Evolutionary conservation across 1,284 basidiomycete species (phyloP), one percentile per base, ranked within the genome.

Genomic region (Pseudozyma sp.): DNA sequence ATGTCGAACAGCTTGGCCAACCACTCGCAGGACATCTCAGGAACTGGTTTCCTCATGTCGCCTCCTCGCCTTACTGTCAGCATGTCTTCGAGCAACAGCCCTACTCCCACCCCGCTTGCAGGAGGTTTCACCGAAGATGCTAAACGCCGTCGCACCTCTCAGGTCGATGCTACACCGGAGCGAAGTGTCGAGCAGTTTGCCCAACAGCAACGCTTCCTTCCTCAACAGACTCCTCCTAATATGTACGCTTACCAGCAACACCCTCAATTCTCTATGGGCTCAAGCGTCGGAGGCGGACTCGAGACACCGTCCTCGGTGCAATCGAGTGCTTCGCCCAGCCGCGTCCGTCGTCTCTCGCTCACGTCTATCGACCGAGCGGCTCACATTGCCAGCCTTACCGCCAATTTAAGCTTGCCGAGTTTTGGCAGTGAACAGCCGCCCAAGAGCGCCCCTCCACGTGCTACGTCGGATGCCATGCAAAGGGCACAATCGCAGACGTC

Each of bases 21-120:
- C 18, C 36, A 38, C 21, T 25, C 50, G 35, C 68, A 60, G 3
- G 53, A 60, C 54, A 34, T 59, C 35, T 54, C 75, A 34, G 64
- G 63, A 56, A 60, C 62, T 42, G 78, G 78, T 16, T 80, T 73
- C 56, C 78, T 81, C 47, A 76, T 81, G 62, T 81, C 79, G n/a
- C 79, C 79, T 2, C 79, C 79, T 11, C 71, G 79, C 34, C 65
- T 80, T 31, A 81, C 78, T 2, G 78, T 81, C 52, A 80, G 76
- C 59, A 66, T 79, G 61, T 73, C 72, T 12, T 53, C 52, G 42
- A 66, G 56, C 43, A 52, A 53, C 52, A 70, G 52, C 35, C 59
- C 72, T 1, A 57, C 63, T 0, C 60, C 70, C 6, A 51, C 56
- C 16, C 53, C 60, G 4, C 16, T 47, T 10, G 69, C 25, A 31